Percentiles rank a stretch among this genome's conserved stretches.
phyloP scores from a whole-genome alignment of 345 rosid genomes.

The Luvunga scandens region DNA sequence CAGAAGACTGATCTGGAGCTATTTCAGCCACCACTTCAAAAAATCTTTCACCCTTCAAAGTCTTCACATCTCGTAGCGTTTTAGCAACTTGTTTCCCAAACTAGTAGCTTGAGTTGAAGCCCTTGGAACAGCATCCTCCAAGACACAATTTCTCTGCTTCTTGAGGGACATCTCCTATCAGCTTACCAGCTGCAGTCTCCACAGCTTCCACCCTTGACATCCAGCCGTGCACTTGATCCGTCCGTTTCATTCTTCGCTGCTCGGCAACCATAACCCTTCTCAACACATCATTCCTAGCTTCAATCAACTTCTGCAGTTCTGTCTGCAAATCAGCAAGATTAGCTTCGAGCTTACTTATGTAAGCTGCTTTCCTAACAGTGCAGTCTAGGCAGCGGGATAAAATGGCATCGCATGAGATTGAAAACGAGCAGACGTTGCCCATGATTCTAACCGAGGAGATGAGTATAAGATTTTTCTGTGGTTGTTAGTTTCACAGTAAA shows the following conservation, averaged over 20 bases:
- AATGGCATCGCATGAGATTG: not conserved
- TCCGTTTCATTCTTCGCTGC: not conserved
- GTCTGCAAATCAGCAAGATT: not conserved
- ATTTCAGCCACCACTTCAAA: not conserved
- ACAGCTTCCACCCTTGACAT: not conserved
- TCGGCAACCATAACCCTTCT: not conserved
- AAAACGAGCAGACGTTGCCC: not conserved
- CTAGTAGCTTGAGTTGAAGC: not conserved
- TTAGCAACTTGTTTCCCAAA: not conserved
- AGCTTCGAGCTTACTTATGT: too few species aligned
- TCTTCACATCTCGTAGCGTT: not conserved
- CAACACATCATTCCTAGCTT: not conserved
- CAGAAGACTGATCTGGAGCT: not conserved
- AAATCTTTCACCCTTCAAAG: not conserved
- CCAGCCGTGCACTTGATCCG: not conserved
- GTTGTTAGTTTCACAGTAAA: too few species aligned
- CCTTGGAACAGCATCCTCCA: slow-evolving; percentile 1
- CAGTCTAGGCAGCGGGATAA: not conserved
- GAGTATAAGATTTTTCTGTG: too few species aligned
- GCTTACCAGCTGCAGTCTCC: not conserved
- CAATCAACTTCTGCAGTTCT: not conserved
- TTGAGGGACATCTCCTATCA: not conserved
- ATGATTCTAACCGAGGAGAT: not conserved
- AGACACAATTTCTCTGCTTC: not conserved
- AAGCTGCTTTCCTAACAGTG: too few species aligned